Evolutionary conservation across 2,329 filamentous ascomycete species (phyloP).

Genomic region (Cordyceps pruinosa): DNA sequence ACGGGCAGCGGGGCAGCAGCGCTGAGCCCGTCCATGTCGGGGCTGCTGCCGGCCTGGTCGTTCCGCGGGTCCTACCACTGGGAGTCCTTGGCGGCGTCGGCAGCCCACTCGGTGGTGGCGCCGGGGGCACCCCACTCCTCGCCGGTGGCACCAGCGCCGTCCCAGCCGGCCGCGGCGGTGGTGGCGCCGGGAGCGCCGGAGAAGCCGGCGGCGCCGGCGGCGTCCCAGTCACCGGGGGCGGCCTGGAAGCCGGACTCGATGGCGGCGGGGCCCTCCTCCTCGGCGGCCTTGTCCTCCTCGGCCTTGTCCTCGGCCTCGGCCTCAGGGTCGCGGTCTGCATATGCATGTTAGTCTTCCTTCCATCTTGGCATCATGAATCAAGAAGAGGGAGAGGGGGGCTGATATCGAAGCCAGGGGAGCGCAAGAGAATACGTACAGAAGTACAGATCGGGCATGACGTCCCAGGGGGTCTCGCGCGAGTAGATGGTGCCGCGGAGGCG

Average conservation of each 20-base stretch:
- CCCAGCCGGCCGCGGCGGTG: constrained; percentile 43
- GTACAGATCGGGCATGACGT: constrained; percentile 99
- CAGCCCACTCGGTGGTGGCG: constrained; percentile 64
- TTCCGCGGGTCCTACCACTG: constrained; percentile 40
- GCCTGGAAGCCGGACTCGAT: constrained; percentile 71
- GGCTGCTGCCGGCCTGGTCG: constrained; percentile 13
- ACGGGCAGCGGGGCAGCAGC: neutral
- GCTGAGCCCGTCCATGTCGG: no score
- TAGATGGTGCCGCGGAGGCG: constrained; percentile 95
- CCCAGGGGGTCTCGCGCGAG: constrained; percentile 94
- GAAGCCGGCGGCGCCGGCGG: constrained; percentile 56
- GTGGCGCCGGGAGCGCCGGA: constrained; percentile 46
- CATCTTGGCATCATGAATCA: neutral
- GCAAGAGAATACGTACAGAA: constrained; percentile 61
- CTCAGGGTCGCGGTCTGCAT: constrained; percentile 87
- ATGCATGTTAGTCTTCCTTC: constrained; percentile 14
- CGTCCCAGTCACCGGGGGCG: constrained; percentile 75
- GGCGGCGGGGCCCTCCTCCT: constrained; percentile 74
- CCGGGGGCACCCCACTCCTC: constrained; percentile 60
- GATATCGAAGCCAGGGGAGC: neutral
- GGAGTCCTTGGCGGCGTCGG: constrained; percentile 49
- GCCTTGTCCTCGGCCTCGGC: constrained; percentile 98
- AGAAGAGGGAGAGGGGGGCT: neutral
- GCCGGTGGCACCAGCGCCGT: constrained; percentile 48
- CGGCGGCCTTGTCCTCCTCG: constrained; percentile 86